Base-by-base conservation (phyloP, 345 rosid genomes). In the Geranium brycei region DNA sequence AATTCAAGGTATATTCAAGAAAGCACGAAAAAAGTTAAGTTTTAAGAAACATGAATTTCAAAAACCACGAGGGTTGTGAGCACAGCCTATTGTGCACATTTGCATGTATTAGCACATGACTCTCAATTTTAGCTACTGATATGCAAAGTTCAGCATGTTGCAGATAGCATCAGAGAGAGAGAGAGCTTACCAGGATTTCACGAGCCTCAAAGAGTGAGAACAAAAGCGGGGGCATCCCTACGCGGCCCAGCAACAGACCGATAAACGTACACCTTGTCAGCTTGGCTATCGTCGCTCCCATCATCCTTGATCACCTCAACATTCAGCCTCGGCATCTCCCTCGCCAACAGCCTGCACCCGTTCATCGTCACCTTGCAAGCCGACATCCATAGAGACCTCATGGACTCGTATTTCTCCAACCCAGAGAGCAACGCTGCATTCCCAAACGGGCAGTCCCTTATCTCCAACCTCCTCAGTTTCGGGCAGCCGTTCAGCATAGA, bases 361-460 rank as follows among this genome's bases (percentile, higher is more conserved):
- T 72, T 73, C 79, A 85, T 81, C 19, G 91, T 83, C 69, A 85
- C 77, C 61, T 83, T 79, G 74, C 91, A 85, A 35, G 88, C 77
- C 18, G 91, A 85, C 88, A 85, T 83, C 91, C 91, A 85, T 63
- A 85, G 86, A 4, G 88, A 85, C 75, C 88, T 81, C 91, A 85
- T 85, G 4, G 88, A 81, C 70, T 85, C 91, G 18, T 83, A 83
- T 75, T 75, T 86, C 77, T 83, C 86, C 76, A 83, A 62, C 65
- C 88, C 88, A 1, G 86, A 81, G 32, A 86, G 81, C 65, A 86
- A 75, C 10, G 91, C 88, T 1, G 28, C 79, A 68, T 86, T 77
- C 40, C 91, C 91, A 59, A 86, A 86, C 28, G 88, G 91, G 61
- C 88, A 83, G 59, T 86, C 91, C 82, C 91, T 78, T 55, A 85